Base-by-base conservation (phyloP, 2,329 filamentous ascomycete genomes). In the Phyllosticta capitalensis region DNA sequence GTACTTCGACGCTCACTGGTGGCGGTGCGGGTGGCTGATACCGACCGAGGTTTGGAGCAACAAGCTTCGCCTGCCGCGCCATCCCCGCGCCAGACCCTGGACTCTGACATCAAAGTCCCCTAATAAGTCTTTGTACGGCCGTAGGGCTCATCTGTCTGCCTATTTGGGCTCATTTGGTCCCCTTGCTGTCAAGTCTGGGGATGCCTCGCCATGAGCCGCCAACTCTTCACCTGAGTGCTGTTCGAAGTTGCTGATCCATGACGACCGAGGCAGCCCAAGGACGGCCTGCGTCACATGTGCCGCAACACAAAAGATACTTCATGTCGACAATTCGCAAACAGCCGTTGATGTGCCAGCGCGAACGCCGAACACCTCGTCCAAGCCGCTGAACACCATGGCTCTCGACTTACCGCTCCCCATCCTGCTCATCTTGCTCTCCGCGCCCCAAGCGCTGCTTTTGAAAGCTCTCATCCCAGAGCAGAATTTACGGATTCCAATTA, bases 21-120 rank as follows among this genome's bases (percentile, higher is more conserved):
- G 56, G 56, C 56, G 55, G 56, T 58, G 56, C 56, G 56, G 56
- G 22, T 53, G 30, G 50, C 56, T 58, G 49, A 20, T 12, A 19
- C 28, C 28, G 52, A 38, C 56, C 56, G 56, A 58, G 56, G 56
- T 53, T 58, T 50, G 56, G 33, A 51, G 28, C 56, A 58, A 58
- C 52, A 58, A 58, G 56, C 56, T 58, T 58, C 33, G 53, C 30
- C 28, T 50, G 50, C 51, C 56, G 56, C 56, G 53, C 56, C 51
- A 58, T 54, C 9, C 52, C 56, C 56, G 50, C 56, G 33, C 50
- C 45, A 53, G 52, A 53, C 53, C 21, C 50, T 30, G 33, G 17
- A 19, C 52, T 30, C 20, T 28, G 51, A 51, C 55, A 53, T 6
- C 30, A n/a, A 28, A 20, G 14, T 17, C 26, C 12, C 49, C 20